Conservation (phyloP, 202 grass and related monocot genomes). For the Panicum virgatum region DNA sequence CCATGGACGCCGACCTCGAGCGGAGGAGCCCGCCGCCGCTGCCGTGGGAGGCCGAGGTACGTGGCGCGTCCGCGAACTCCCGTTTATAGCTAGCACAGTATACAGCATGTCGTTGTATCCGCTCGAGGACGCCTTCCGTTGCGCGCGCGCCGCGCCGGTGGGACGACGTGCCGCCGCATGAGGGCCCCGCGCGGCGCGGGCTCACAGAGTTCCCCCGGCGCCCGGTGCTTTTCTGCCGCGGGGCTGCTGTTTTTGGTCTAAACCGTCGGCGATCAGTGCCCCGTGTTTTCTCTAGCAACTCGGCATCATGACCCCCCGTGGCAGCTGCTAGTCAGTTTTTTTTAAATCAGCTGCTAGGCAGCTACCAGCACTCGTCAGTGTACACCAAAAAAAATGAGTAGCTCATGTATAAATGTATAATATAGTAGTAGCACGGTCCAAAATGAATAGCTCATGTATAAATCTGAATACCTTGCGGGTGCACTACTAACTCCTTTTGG, state of each 20-base stretch:
- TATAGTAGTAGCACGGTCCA: no score
- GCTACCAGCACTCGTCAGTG: not conserved
- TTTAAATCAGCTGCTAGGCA: not conserved
- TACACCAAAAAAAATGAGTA: not conserved
- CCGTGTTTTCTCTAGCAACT: not conserved
- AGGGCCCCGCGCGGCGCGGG: not conserved
- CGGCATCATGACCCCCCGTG: no score
- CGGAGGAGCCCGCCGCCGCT: not conserved
- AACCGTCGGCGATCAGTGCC: not conserved
- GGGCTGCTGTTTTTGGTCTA: not conserved
- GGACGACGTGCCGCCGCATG: not conserved
- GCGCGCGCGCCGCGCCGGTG: not conserved
- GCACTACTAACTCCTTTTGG: not conserved
- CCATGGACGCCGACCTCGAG: conserved; percentile 25
- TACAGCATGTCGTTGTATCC: not conserved
- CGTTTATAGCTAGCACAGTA: no score
- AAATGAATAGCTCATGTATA: not conserved
- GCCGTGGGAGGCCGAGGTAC: conserved; percentile 9
- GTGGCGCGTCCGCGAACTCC: not conserved
- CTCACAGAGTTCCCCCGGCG: no score
- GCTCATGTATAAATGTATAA: not conserved
- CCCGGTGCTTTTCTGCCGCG: no score
- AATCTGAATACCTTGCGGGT: no score
- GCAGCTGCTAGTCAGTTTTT: no score
- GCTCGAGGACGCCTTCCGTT: not conserved